These are phyloP conservation scores for Ascochyta pisi DNA, from an alignment of 2,329 filamentous ascomycete genomes.

Conservation along the genomic window DNA sequence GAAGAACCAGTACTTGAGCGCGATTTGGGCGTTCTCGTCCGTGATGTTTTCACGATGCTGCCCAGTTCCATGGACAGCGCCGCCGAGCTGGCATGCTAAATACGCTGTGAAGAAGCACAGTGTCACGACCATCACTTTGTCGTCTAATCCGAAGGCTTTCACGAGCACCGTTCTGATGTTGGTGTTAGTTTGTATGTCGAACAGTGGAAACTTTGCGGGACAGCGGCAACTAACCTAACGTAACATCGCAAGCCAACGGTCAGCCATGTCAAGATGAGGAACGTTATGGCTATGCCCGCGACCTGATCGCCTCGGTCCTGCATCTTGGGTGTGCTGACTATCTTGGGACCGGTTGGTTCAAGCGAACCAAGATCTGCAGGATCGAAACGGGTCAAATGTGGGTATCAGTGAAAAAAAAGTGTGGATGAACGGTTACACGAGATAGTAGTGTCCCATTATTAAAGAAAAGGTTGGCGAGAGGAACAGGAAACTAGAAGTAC, in stretches of 20 bases:
- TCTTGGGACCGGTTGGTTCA: conserved; percentile 1
- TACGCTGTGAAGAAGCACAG: conserved; percentile 48
- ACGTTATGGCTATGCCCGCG: conserved; percentile 41
- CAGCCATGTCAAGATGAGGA: conserved; percentile 48
- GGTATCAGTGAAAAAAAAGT: neutral
- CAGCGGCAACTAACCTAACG: conserved; percentile 37
- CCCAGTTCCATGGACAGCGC: conserved; percentile 49
- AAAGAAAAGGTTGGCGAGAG: conserved; percentile 1
- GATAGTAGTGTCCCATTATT: neutral
- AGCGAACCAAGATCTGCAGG: conserved; percentile 1
- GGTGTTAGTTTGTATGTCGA: conserved; percentile 8
- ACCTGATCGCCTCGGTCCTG: conserved; percentile 37
- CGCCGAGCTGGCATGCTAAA: conserved; percentile 38
- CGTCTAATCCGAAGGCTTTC: conserved; percentile 49
- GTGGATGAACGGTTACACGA: neutral
- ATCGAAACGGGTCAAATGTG: neutral
- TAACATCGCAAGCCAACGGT: conserved; percentile 49
- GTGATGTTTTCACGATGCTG: conserved; percentile 41
- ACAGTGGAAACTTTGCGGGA: conserved; percentile 2
- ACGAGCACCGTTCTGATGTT: conserved; percentile 38
- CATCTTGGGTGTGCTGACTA: conserved; percentile 20
- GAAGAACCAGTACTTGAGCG: conserved; percentile 57
- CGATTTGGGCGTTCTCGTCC: conserved; percentile 33
- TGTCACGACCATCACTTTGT: conserved; percentile 50
- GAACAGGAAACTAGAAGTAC: conserved; percentile 8